A percentile compares a stretch with the other conserved stretches of the same genome.
Evolutionary conservation across 371 early-diverging fungal species (phyloP).

Genomic region (Mucor velutinosus): DNA sequence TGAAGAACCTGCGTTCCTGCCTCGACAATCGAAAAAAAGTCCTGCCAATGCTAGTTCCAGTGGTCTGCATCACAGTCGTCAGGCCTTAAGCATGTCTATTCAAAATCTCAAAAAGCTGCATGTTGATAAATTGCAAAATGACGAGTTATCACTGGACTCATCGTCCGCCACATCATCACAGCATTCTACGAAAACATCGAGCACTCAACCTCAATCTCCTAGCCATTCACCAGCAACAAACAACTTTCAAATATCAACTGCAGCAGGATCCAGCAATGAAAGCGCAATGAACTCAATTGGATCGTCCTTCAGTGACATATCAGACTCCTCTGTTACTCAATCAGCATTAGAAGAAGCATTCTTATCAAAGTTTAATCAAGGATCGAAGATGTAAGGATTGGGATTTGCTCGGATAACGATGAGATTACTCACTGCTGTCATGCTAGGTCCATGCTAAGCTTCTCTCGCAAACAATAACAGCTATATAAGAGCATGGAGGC

Average conservation of each 20-base stretch:
- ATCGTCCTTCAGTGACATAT: conserved; percentile 59
- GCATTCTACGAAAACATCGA: not conserved
- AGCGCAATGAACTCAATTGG: conserved; percentile 55
- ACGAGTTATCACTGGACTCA: not conserved
- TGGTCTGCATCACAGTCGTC: conserved; percentile 8
- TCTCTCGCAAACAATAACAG: conserved; percentile 16
- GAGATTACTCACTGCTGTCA: not conserved
- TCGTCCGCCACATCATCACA: not conserved
- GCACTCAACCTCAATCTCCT: conserved; percentile 2
- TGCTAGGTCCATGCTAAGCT: conserved; percentile 17
- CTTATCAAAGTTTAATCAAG: conserved; percentile 55
- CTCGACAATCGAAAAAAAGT: conserved; percentile 3
- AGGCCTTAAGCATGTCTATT: conserved; percentile 13
- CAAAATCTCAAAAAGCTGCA: conserved; percentile 13
- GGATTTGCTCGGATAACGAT: not conserved
- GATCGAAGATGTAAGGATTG: conserved; percentile 54
- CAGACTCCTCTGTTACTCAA: conserved; percentile 64
- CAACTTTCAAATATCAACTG: conserved; percentile 7
- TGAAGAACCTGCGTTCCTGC: conserved; percentile 48
- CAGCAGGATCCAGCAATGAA: conserved; percentile 22
- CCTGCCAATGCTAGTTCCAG: not conserved
- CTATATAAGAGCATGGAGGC: not conserved
- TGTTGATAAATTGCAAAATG: not conserved
- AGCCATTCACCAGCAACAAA: conserved; percentile 4
- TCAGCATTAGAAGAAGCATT: conserved; percentile 66